Conservation (phyloP, 495 filamentous ascomycete species). For the Daldinia loculata region DNA sequence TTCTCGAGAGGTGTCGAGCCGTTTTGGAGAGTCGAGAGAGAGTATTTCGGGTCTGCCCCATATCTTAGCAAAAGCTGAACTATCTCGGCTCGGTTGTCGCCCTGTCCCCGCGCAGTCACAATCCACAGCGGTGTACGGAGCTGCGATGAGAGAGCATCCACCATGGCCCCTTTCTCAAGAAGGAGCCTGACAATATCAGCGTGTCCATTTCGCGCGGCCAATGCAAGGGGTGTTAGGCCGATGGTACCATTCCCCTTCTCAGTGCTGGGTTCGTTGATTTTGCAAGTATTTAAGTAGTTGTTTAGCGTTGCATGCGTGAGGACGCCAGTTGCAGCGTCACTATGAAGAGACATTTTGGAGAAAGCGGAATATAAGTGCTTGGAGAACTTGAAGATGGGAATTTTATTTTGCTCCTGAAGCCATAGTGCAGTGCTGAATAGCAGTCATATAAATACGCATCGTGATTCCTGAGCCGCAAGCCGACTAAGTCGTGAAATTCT, state of each 20-base stretch:
- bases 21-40: constrained; percentile 5
- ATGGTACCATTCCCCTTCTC: constrained; percentile 27
- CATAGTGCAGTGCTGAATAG: background rate
- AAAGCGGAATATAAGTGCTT: background rate
- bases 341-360: constrained; percentile 46
- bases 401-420: background rate
- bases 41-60: constrained; percentile 20
- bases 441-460: constrained; percentile 7
- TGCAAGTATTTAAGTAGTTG: constrained; percentile 15
- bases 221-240: constrained; percentile 46
- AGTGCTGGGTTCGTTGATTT: constrained; percentile 16
- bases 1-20: constrained; percentile 34
- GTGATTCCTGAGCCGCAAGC: constrained; percentile 24
- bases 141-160: constrained; percentile 19
- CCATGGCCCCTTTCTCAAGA: constrained; percentile 25
- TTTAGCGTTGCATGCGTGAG: constrained; percentile 15
- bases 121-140: constrained; percentile 23
- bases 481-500: background rate
- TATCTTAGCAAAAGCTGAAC: constrained; percentile 18
- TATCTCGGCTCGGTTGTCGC: constrained; percentile 20
- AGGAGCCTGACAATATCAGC: constrained; percentile 39
- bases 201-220: constrained; percentile 49
- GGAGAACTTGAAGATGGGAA: background rate
- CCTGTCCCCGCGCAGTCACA: constrained; percentile 10
- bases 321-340: constrained; percentile 21